phyloP scores from a whole-genome alignment of 768 basidiomycete genomes.

The Xerocomus spinulosus region DNA sequence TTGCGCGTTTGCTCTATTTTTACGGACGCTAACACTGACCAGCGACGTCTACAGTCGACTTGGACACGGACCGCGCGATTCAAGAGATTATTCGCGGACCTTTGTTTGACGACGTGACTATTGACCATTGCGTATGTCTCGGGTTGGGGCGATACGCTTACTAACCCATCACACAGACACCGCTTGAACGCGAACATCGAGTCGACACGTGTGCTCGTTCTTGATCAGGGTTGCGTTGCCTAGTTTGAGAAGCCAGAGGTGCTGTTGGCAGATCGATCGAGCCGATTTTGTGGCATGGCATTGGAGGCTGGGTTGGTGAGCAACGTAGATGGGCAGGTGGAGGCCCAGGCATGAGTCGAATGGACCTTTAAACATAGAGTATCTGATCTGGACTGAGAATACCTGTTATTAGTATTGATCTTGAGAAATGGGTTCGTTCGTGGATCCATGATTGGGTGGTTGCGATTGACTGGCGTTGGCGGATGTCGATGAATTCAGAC shows the following conservation, averaged over 20 bases:
- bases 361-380: too few relatives aligned
- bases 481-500: too few relatives aligned
- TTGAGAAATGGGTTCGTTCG: too few relatives aligned
- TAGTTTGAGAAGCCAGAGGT: slow-evolving; percentile 73
- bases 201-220: slow-evolving; percentile 76
- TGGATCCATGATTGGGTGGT: too few relatives aligned
- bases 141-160: too few relatives aligned
- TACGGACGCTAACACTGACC: neutral
- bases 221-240: slow-evolving; percentile 76
- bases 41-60: slow-evolving; percentile 87
- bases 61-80: slow-evolving; percentile 84
- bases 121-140: slow-evolving; percentile 79
- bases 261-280: slow-evolving; percentile 54
- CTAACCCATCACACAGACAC: too few relatives aligned
- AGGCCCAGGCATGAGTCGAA: too few relatives aligned
- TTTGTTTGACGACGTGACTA: slow-evolving; percentile 73
- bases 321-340: too few relatives aligned
- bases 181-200: slow-evolving; percentile 81
- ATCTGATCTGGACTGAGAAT: too few relatives aligned
- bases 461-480: too few relatives aligned
- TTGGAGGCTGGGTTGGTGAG: slow-evolving; percentile 53
- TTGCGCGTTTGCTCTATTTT: neutral
- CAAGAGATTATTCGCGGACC: slow-evolving; percentile 83
- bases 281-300: slow-evolving; percentile 60
- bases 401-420: too few relatives aligned